Evolutionary conservation across 2,329 filamentous ascomycete genomes (phyloP).

Genomic region (Thielaviopsis populi): DNA sequence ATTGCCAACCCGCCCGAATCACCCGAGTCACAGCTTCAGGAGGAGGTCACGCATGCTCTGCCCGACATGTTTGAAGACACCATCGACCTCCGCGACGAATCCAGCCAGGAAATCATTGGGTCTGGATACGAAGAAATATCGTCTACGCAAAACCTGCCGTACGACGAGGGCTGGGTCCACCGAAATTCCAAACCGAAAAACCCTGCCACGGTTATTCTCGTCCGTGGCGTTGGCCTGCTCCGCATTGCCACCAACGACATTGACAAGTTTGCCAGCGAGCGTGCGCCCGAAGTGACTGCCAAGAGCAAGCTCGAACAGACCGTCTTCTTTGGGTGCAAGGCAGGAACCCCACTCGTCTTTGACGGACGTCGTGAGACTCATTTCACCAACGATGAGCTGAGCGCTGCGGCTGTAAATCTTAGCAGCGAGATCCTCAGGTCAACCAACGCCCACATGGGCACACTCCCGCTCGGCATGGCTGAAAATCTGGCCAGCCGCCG

Average conservation of each 20-base stretch:
- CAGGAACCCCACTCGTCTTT: conserved; percentile 80
- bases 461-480: conserved; percentile 60
- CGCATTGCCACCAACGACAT: conserved; percentile 44
- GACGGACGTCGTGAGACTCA: conserved; percentile 48
- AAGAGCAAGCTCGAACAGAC: conserved; percentile 89
- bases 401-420: conserved; percentile 59
- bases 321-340: conserved; percentile 74
- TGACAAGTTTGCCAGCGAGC: conserved; percentile 43
- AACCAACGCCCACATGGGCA: conserved; percentile 56
- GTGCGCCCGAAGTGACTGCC: conserved; percentile 52
- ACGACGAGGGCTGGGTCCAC: conserved; percentile 35
- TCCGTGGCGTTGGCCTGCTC: conserved; percentile 47
- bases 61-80: conserved; percentile 69
- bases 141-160: conserved; percentile 21
- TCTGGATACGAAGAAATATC: conserved; percentile 44
- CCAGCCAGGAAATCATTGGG: conserved; percentile 47
- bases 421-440: conserved; percentile 73
- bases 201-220: conserved; percentile 45
- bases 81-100: conserved; percentile 58
- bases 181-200: conserved; percentile 43
- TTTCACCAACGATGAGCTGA: conserved; percentile 56
- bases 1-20: conserved; percentile 51
- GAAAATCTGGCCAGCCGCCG: conserved; percentile 62
- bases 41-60: conserved; percentile 43
- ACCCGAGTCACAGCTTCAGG: conserved; percentile 60